Conservation (phyloP, 179 eudicot genomes). For the Patellifolia procumbens region DNA sequence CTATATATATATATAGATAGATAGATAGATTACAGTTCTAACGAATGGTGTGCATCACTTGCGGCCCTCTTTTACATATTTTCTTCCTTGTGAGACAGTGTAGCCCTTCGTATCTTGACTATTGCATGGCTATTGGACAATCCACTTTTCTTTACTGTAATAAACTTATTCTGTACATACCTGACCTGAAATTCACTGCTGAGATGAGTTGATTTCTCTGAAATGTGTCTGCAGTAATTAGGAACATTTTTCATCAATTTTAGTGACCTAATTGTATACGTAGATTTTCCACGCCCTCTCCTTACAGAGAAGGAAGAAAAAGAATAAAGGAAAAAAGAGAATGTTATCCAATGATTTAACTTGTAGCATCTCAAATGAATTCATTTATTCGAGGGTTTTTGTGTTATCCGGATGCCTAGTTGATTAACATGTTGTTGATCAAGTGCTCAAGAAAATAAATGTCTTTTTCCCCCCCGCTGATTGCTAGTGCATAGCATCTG, state of each 20-base stretch:
- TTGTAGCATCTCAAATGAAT: background rate
- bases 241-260: background rate
- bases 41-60: too few species aligned
- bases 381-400: background rate
- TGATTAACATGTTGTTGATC: slow-evolving; percentile 12
- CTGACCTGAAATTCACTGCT: background rate
- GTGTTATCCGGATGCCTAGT: background rate
- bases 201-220: background rate
- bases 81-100: slow-evolving; percentile 2
- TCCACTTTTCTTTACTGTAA: background rate
- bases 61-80: background rate
- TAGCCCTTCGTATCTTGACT: background rate
- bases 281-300: background rate
- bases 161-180: background rate
- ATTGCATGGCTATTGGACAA: background rate
- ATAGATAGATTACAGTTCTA: too few species aligned
- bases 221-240: background rate
- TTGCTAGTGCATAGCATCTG: slow-evolving; percentile 57
- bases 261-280: background rate
- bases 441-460: slow-evolving; percentile 13
- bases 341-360: background rate
- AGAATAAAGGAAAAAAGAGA: background rate
- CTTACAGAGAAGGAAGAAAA: background rate
- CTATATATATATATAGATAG: too few species aligned
- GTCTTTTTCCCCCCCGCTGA: background rate